phyloP scores from a whole-genome alignment of 2,329 filamentous ascomycete species.

The Coniochaeta pulveracea region DNA sequence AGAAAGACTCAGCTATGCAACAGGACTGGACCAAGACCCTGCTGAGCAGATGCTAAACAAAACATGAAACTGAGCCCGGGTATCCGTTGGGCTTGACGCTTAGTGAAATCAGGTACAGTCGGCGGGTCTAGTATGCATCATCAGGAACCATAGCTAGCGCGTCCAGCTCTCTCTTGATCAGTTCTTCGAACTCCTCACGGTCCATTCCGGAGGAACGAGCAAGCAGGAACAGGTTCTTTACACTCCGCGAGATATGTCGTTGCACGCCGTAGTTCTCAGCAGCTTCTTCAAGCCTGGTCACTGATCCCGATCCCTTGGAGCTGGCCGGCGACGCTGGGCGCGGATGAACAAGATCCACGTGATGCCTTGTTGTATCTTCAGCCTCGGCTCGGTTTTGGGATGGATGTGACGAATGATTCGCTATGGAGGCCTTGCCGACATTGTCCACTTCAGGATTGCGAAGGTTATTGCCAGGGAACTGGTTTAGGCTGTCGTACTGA shows the following conservation, averaged over 20 bases:
- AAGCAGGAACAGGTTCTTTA: constrained; percentile 66
- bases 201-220: constrained; percentile 63
- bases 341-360: constrained; percentile 37
- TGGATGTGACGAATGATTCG: not conserved
- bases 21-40: too few relatives aligned
- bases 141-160: constrained; percentile 59
- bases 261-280: constrained; percentile 60
- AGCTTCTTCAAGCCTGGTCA: constrained; percentile 49
- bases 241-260: constrained; percentile 66
- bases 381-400: constrained; percentile 14
- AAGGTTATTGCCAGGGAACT: too few relatives aligned
- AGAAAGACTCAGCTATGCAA: too few relatives aligned
- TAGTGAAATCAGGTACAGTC: too few relatives aligned
- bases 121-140: constrained; percentile 16
- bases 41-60: too few relatives aligned
- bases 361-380: too few relatives aligned
- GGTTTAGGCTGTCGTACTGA: too few relatives aligned
- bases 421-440: not conserved
- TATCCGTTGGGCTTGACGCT: too few relatives aligned
- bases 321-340: constrained; percentile 46
- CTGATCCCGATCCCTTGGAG: constrained; percentile 41
- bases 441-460: constrained; percentile 11
- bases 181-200: constrained; percentile 60
- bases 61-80: too few relatives aligned
- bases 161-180: constrained; percentile 62